These are phyloP conservation scores for Eucalyptus brandiana DNA, from an alignment of 345 rosid genomes.

Conservation along the genomic window DNA sequence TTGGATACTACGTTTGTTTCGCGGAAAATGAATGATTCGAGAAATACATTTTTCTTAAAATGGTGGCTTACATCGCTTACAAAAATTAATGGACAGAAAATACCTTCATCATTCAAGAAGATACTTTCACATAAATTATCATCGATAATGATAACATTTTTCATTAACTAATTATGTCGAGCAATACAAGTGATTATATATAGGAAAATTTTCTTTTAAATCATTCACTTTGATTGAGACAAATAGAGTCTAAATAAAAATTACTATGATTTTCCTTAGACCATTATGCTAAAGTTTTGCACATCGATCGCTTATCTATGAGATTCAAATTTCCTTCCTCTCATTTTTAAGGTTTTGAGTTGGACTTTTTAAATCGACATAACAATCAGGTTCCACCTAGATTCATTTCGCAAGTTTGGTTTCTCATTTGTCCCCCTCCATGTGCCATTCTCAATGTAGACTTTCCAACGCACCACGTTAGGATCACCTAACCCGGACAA, in stretches of 20 bases:
- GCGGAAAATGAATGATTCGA: too few species aligned
- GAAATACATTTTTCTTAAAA: too few species aligned
- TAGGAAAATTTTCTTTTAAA: too few species aligned
- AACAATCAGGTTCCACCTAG: neutral
- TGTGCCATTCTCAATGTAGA: neutral
- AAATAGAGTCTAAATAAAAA: too few species aligned
- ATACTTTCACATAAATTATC: too few species aligned
- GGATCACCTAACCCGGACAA: neutral
- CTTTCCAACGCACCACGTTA: neutral
- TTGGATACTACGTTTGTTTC: too few species aligned
- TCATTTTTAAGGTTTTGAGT: neutral
- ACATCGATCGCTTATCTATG: neutral
- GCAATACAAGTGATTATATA: too few species aligned
- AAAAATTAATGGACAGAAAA: too few species aligned
- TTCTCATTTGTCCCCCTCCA: neutral
- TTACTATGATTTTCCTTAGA: neutral
- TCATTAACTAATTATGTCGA: too few species aligned
- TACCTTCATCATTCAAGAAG: neutral
- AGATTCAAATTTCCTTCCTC: neutral
- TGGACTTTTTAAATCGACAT: too few species aligned
- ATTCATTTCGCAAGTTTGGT: neutral
- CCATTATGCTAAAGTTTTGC: neutral
- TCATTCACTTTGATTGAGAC: too few species aligned
- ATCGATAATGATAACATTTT: too few species aligned
- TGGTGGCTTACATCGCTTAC: rapidly evolving